These are phyloP conservation scores for Hirsutella minnesotensis DNA, from an alignment of 2,329 filamentous ascomycete species.

Conservation along the genomic window DNA sequence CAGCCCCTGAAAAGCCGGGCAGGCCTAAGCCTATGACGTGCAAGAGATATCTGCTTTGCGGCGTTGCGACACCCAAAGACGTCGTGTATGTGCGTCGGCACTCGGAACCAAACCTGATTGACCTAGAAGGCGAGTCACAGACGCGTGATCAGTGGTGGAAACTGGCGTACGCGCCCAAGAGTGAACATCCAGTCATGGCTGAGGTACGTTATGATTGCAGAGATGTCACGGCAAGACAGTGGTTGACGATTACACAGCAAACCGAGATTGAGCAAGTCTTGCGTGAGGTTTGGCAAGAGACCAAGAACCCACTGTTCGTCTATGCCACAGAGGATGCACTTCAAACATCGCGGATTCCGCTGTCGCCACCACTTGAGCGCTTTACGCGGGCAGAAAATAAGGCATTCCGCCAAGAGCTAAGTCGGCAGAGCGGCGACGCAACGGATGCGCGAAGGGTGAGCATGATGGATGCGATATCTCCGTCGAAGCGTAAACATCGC, in stretches of 20 bases:
- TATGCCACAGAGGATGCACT: constrained; percentile 42
- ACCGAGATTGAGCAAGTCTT: constrained; percentile 32
- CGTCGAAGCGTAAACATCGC: constrained; percentile 33
- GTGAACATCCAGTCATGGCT: constrained; percentile 29
- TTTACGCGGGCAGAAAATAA: constrained; percentile 41
- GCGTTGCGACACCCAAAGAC: constrained; percentile 34
- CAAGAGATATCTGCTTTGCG: constrained; percentile 38
- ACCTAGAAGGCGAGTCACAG: constrained; percentile 21
- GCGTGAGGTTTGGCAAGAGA: constrained; percentile 33
- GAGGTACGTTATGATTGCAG: too few species aligned
- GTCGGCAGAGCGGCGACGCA: constrained; percentile 19
- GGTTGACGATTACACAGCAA: constrained; percentile 26
- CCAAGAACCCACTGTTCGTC: constrained; percentile 34
- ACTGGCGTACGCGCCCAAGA: constrained; percentile 28
- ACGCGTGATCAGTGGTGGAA: constrained; percentile 44
- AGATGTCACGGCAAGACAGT: too few species aligned
- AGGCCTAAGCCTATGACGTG: constrained; percentile 25
- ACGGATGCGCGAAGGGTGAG: constrained; percentile 8
- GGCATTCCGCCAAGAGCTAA: constrained; percentile 37
- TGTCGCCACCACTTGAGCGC: constrained; percentile 27
- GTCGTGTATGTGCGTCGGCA: constrained; percentile 39
- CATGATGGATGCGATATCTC: constrained; percentile 29
- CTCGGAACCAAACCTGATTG: constrained; percentile 27
- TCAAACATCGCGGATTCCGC: constrained; percentile 16
- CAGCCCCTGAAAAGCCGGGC: constrained; percentile 23